phyloP scores from a whole-genome alignment of 2,329 filamentous ascomycete genomes.

The Endothia cerciana region DNA sequence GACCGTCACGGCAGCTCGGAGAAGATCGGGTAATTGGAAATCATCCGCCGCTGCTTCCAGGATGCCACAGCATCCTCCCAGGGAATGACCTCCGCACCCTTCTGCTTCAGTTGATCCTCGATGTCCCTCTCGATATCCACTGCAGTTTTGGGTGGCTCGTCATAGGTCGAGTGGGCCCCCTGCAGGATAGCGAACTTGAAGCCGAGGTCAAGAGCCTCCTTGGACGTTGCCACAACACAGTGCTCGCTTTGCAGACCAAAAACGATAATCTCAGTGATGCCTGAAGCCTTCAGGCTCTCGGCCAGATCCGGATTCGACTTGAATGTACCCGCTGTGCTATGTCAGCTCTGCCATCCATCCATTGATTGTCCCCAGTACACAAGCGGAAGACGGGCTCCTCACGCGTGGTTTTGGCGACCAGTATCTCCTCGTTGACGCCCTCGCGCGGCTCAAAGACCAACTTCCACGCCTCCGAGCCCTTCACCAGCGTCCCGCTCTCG shows the following conservation, averaged over 20 bases:
- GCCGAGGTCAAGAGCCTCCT: conserved; percentile 35
- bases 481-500: conserved; percentile 32
- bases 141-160: conserved; percentile 32
- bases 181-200: conserved; percentile 37
- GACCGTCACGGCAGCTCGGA: conserved; percentile 7
- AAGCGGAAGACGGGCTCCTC: conserved; percentile 7
- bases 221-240: conserved; percentile 37
- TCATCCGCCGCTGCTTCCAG: conserved; percentile 27
- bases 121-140: conserved; percentile 36
- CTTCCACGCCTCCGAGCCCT: conserved; percentile 35
- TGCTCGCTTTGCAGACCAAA: conserved; percentile 41
- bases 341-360: conserved; percentile 1
- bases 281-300: conserved; percentile 31
- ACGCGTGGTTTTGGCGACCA: conserved; percentile 38
- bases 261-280: conserved; percentile 34
- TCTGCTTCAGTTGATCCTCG: conserved; percentile 33
- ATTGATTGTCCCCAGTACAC: not conserved
- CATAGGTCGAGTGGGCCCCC: conserved; percentile 40
- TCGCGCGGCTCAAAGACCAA: conserved; percentile 36
- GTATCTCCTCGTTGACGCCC: conserved; percentile 31
- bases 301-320: conserved; percentile 39
- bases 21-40: conserved; percentile 26
- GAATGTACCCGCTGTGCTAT: conserved; percentile 35
- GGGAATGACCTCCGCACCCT: conserved; percentile 32
- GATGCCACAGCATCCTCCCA: conserved; percentile 33